Evolutionary conservation across 2,329 filamentous ascomycete genomes (phyloP).

Genomic region (Rosellinia necatrix): DNA sequence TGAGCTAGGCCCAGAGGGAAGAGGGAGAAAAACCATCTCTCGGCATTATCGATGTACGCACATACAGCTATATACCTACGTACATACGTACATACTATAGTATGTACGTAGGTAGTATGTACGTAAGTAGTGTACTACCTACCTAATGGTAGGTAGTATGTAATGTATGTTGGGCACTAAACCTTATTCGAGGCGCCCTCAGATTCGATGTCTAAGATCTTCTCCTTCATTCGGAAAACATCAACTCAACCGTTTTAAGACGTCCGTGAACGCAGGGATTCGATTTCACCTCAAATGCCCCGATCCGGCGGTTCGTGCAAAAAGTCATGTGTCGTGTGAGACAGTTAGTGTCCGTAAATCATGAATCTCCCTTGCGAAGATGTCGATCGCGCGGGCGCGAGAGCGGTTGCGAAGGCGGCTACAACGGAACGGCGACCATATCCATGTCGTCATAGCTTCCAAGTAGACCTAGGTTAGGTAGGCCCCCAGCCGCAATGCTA

Average conservation of each 20-base stretch:
- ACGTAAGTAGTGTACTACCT: no score
- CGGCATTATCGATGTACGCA: no score
- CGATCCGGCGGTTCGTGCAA: slow-evolving; percentile 29
- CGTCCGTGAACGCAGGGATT: slow-evolving; percentile 13
- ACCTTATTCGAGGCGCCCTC: no score
- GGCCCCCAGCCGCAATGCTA: not conserved
- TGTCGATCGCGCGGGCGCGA: slow-evolving; percentile 3
- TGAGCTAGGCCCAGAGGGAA: not conserved
- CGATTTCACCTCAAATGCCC: slow-evolving; percentile 29
- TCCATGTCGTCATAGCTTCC: slow-evolving; percentile 25
- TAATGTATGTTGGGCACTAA: no score
- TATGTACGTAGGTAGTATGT: no score
- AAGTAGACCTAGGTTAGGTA: not conserved
- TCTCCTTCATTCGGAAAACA: not conserved
- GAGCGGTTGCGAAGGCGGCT: not conserved
- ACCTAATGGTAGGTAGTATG: no score
- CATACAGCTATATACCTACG: no score
- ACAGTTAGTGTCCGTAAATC: slow-evolving; percentile 11
- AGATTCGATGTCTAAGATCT: not conserved
- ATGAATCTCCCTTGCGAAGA: slow-evolving; percentile 5
- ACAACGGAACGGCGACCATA: not conserved
- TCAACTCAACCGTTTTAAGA: slow-evolving; percentile 14
- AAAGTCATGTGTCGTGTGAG: slow-evolving; percentile 34
- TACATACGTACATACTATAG: no score
- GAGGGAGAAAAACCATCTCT: no score